A percentile compares a stretch with the other conserved stretches of the same genome.
Conservation (phyloP, 208 protist species). For the Herpetomonas samuelpessoai region DNA sequence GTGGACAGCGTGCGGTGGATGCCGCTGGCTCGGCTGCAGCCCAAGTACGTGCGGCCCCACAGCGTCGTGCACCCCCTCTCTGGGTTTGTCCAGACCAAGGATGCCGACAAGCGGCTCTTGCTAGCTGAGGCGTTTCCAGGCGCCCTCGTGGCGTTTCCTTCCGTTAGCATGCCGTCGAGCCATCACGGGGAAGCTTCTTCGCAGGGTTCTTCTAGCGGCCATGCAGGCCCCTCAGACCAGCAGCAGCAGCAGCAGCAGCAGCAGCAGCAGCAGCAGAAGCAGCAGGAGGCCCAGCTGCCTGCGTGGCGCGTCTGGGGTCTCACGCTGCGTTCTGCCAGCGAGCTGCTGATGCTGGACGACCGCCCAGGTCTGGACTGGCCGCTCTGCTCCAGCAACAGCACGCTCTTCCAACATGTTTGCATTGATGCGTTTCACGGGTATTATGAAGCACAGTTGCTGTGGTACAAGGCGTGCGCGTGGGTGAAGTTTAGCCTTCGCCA, state of each 20-base stretch:
- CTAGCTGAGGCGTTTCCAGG: slow-evolving; percentile 50
- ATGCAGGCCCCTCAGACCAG: background rate
- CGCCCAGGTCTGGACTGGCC: slow-evolving; percentile 60
- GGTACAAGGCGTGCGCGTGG: slow-evolving; percentile 29
- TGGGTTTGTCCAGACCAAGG: slow-evolving; percentile 35
- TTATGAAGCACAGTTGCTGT: slow-evolving; percentile 48
- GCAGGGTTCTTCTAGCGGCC: too few relatives aligned
- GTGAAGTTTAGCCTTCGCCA: slow-evolving; percentile 1
- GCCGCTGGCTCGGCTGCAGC: slow-evolving; percentile 33
- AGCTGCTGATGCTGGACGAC: slow-evolving; percentile 58
- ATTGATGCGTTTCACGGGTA: slow-evolving; percentile 69
- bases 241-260: too few relatives aligned
- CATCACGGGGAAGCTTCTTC: slow-evolving; percentile 5
- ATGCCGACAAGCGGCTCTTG: slow-evolving; percentile 42
- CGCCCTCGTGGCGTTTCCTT: slow-evolving; percentile 51
- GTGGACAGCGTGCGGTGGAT: slow-evolving; percentile 68
- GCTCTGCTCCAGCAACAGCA: slow-evolving; percentile 51
- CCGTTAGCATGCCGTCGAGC: slow-evolving; percentile 21
- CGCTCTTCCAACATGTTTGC: slow-evolving; percentile 38
- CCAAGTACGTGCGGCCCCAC: slow-evolving; percentile 21
- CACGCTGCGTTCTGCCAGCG: slow-evolving; percentile 49
- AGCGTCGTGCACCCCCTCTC: slow-evolving; percentile 48
- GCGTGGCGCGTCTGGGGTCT: slow-evolving; percentile 68
- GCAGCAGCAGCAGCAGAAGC: too few relatives aligned
- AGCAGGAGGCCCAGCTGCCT: too few relatives aligned